A percentile compares a stretch with the other conserved stretches of the same genome.
phyloP scores from a whole-genome alignment of 1,284 basidiomycete genomes.

The Caloboletus inedulis region DNA sequence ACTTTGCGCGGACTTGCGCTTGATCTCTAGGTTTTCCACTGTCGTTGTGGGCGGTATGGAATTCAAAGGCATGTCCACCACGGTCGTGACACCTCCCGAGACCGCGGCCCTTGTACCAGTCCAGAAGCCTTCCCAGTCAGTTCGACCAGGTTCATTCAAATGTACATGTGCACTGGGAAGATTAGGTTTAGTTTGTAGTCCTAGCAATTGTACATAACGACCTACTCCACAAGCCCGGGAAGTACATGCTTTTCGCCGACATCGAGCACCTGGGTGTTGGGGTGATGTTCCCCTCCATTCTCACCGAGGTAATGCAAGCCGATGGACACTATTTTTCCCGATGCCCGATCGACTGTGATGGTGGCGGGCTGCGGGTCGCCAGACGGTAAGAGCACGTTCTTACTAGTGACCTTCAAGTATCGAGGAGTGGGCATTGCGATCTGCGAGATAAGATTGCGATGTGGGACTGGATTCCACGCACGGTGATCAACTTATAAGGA shows the following conservation, averaged over 20 bases:
- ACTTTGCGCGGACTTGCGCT: conserved; percentile 65
- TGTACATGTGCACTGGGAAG: conserved; percentile 79
- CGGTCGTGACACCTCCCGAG: conserved; percentile 86
- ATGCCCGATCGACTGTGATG: conserved; percentile 56
- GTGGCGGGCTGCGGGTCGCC: conserved; percentile 63
- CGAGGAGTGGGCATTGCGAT: conserved; percentile 16
- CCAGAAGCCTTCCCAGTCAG: conserved; percentile 92
- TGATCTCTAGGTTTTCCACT: conserved; percentile 65
- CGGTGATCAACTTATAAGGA: too few relatives aligned
- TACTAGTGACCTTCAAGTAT: conserved; percentile 41
- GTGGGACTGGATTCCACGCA: too few relatives aligned
- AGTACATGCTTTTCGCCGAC: conserved; percentile 65
- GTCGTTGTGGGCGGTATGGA: conserved; percentile 94
- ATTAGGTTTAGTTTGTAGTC: neutral
- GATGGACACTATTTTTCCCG: conserved; percentile 69
- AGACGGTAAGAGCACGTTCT: conserved; percentile 58
- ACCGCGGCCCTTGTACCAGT: conserved; percentile 87
- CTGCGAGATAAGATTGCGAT: neutral
- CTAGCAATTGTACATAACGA: neutral
- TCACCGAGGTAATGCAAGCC: conserved; percentile 32
- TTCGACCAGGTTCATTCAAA: conserved; percentile 89
- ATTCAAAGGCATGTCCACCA: conserved; percentile 95
- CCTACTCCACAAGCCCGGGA: conserved; percentile 68
- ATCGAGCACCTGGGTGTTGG: conserved; percentile 52
- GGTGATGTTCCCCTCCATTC: conserved; percentile 33